Evolutionary conservation across 371 early-diverging fungal species (phyloP), one percentile per base, ranked within the genome.

Genomic region (Mortierella sp.): DNA sequence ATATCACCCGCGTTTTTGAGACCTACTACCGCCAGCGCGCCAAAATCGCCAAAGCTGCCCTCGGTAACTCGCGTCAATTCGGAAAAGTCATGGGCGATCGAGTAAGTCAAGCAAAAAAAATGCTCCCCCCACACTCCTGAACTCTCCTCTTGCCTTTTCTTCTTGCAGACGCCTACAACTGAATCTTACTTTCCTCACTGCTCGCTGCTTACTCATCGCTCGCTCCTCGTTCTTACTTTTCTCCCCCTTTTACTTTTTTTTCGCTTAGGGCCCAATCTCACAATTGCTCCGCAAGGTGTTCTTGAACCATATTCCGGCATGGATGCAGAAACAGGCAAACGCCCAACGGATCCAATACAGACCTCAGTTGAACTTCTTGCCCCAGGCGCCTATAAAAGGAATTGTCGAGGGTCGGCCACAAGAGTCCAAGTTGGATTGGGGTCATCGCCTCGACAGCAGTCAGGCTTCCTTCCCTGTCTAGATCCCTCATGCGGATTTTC

Each of bases 51-150:
- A 67, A 70, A 41, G 71, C 63, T 3, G 81, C 74, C 5, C 64
- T 81, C 5, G 40, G 39, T 4, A 81, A 81, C n/a, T 77, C 81
- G 24, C 69, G 77, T 1, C 81, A 81, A 64, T 81, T 81, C 37
- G 81, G 81, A n/a, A 81, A 81, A 24, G 74, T 77, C 45, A 81
- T 81, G 81, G 73, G 74, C 10, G 79, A 79, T 13, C 50, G 79
- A 43, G 79, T 79, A 79, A 48, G 66, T 29, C n/a, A n/a, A n/a
- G n/a, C n/a, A n/a, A n/a, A n/a, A n/a, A n/a, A n/a, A n/a, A n/a
- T n/a, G n/a, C 1, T 40, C 19, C n/a, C n/a, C n/a, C 45, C 1
- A 16, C 45, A 13, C 37, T 61, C 44, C 34, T n/a, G 10, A 0
- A n/a, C 37, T 68, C 3, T 48, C 6, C 29, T 37, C 4, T 4